A percentile compares a stretch with the other conserved stretches of the same genome.
These are phyloP conservation scores for Spirogloea muscicola DNA, from an alignment of 139 green algal genomes.

Conservation along the genomic window DNA sequence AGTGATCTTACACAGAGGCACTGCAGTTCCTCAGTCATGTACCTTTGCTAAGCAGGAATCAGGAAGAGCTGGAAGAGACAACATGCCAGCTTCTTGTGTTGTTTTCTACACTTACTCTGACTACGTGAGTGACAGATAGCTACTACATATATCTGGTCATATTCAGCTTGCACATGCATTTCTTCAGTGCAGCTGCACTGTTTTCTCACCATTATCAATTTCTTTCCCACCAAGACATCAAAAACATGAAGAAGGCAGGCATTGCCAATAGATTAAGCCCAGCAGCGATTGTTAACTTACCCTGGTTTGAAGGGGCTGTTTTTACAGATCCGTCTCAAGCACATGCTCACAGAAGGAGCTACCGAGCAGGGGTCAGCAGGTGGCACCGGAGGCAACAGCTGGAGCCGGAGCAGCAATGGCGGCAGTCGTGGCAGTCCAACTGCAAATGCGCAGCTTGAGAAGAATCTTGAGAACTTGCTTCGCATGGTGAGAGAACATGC, in stretches of 20 bases:
- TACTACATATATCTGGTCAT: too few species aligned
- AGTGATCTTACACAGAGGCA: too few species aligned
- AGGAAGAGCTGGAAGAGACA: constrained; percentile 22
- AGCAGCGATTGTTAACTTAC: background rate
- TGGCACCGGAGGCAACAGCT: background rate
- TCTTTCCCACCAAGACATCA: too few species aligned
- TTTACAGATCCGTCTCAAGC: constrained; percentile 44
- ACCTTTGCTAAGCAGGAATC: constrained; percentile 30
- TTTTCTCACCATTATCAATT: too few species aligned
- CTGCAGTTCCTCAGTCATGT: too few species aligned
- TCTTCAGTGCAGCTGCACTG: too few species aligned
- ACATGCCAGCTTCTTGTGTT: background rate
- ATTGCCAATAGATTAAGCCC: background rate
- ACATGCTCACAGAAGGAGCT: constrained; percentile 34
- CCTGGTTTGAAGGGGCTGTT: background rate
- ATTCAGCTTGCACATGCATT: too few species aligned
- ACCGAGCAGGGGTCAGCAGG: background rate
- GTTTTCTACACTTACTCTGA: constrained; percentile 32
- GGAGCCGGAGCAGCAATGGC: background rate
- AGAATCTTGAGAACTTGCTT: constrained; percentile 37
- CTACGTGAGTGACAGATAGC: constrained; percentile 12
- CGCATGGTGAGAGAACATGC: constrained; percentile 47
- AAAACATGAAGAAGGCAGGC: too few species aligned
- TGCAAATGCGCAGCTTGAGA: constrained; percentile 24
- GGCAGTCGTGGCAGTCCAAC: background rate